Evolutionary conservation across 2,329 filamentous ascomycete genomes (phyloP), one percentile per base, ranked within the genome.

Genomic region (Beauveria medogensis): DNA sequence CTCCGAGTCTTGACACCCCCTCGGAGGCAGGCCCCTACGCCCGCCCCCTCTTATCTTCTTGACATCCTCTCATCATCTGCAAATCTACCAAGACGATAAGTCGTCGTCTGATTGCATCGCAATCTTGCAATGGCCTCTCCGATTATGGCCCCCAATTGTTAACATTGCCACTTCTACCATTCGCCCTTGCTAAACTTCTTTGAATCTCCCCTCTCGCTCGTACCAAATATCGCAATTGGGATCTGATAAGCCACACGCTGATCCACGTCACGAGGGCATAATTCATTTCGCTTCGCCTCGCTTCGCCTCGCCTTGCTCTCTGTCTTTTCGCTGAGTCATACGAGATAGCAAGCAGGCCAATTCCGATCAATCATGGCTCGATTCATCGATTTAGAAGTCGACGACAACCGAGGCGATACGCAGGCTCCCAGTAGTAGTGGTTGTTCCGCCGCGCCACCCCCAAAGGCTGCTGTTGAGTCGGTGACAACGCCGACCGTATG

Each of bases 351-450:
- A 10, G 16, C 10, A 50, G 18, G 18, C 26, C 18, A 5, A 24
- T 1, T 22, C 22, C 22, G 22, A 20, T 26, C 8, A 26, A n/a
- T 37, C 26, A 66, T 66, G 65, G 65, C 64, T 41, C 60, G 60
- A 14, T 68, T 69, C 55, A 65, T 69, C 34, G 65, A 68, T 55
- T 54, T 69, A 16, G 65, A 67, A 50, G 51, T 62, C 14, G 67
- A 66, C 37, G 63, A 68, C 26, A 52, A 55, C 10, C 50, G 55
- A 18, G 44, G 34, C 37, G 56, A 62, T 12, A 24, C 57, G 60
- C 28, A 60, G 53, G 50, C 60, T 55, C 58, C 62, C 46, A 47
- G 34, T 55, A 50, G 63, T 52, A 24, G 37, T 28, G 9, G 28
- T 24, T 26, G 46, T 8, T 12, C n/a, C 24, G 51, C 58, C 55